A percentile compares a stretch with the other conserved stretches of the same genome.
Evolutionary conservation across 179 eudicot genomes (phyloP).

Genomic region (Gypsophila paniculata): DNA sequence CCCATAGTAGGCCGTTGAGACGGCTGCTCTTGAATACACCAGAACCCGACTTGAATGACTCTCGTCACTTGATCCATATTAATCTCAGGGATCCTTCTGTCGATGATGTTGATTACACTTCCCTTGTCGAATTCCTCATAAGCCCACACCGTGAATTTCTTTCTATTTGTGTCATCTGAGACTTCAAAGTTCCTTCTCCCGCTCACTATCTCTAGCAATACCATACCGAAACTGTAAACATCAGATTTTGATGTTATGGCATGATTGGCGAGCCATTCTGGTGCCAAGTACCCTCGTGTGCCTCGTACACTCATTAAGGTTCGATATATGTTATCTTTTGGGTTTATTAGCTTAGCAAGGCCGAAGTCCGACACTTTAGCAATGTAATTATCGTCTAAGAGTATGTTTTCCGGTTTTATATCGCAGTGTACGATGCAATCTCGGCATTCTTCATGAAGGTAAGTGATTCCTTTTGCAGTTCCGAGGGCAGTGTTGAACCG

Average conservation of each 20-base stretch:
- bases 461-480: constrained; percentile 75
- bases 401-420: constrained; percentile 81
- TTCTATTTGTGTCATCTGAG: constrained; percentile 48
- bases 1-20: constrained; percentile 86
- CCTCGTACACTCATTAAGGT: constrained; percentile 71
- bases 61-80: constrained; percentile 61
- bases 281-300: constrained; percentile 82
- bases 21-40: constrained; percentile 95
- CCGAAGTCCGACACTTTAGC: constrained; percentile 89
- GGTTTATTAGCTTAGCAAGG: constrained; percentile 64
- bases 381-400: constrained; percentile 62
- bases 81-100: constrained; percentile 41
- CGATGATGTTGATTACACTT: constrained; percentile 47
- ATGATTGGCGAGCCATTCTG: constrained; percentile 84
- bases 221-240: constrained; percentile 83
- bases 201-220: constrained; percentile 67
- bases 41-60: constrained; percentile 65
- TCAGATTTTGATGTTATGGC: constrained; percentile 81
- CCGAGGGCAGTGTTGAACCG: constrained; percentile 69
- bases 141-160: constrained; percentile 75
- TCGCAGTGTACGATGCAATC: constrained; percentile 86
- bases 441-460: constrained; percentile 84
- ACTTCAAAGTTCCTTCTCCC: constrained; percentile 80
- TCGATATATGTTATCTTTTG: constrained; percentile 58
- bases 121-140: constrained; percentile 77